Evolutionary conservation across 768 basidiomycete species (phyloP), one percentile per base, ranked within the genome.

Genomic region (Aureoboletus auriporus): DNA sequence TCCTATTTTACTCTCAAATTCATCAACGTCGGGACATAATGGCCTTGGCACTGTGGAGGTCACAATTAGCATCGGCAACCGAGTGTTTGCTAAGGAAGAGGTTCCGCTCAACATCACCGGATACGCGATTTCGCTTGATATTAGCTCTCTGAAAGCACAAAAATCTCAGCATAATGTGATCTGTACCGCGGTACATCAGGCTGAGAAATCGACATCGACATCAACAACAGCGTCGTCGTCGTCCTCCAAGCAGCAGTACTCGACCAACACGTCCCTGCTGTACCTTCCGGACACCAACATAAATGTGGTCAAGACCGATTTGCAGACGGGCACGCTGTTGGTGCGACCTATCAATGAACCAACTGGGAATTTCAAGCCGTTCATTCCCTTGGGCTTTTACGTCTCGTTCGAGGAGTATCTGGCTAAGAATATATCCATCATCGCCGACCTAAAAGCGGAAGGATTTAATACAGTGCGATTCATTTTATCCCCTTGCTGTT

Each of bases 381-480:
- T 83, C 11, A 63, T 90, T 48, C 86, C 89, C 0, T 75, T 87
- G 38, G 88, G 88, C 0, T 91, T 86, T 64, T 90, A 88, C 55
- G 80, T 86, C 0, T 63, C 72, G 6, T 83, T 85, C 40, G 77
- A 75, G 13, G 82, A 23, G 20, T 23, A 80, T 49, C 67, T 88
- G 13, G 74, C 68, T 2, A 59, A 67, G 7, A 80, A 89, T 59
- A 57, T 78, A 37, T 61, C 80, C 1, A 62, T 75, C 6, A 69
- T 86, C 37, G 68, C 82, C 46, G 72, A 75, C 43, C 71, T 89
- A 37, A 80, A 79, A 70, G 51, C 74, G 65, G 72, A 82, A 68
- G 86, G 83, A 36, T 63, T 61, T 28, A 62, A 58, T 14, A 57
- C 60, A 31, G 62, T 60, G 39, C 23, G 64, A 35, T 30, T 5